Conservation (phyloP, 2,329 filamentous ascomycete genomes). For the Zalaria sp. region DNA sequence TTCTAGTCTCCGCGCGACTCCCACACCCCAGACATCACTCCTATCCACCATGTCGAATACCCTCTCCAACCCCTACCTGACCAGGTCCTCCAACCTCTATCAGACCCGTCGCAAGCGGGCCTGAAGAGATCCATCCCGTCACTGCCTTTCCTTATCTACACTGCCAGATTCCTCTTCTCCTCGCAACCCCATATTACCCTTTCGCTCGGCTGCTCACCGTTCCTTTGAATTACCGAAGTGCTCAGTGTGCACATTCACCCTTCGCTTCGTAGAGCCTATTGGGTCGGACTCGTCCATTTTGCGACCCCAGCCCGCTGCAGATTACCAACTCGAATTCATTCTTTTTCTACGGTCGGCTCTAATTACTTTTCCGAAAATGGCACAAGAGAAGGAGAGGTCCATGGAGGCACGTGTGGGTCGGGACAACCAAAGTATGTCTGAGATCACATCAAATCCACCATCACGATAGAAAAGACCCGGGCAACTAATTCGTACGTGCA, state of each 20-base stretch:
- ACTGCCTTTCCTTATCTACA: too few species aligned
- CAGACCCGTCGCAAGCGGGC: conserved; percentile 36
- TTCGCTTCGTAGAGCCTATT: too few species aligned
- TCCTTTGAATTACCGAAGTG: too few species aligned
- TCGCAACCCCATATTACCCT: too few species aligned
- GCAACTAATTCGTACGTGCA: conserved; percentile 25
- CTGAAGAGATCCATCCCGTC: conserved; percentile 21
- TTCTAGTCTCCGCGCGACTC: too few species aligned
- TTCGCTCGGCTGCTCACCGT: too few species aligned
- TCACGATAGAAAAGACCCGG: background rate
- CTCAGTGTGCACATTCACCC: too few species aligned
- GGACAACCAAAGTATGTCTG: conserved; percentile 64
- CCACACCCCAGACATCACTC: background rate
- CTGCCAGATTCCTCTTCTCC: too few species aligned
- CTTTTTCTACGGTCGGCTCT: too few species aligned
- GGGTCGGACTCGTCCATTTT: too few species aligned
- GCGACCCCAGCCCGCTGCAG: too few species aligned
- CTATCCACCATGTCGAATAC: conserved; percentile 13
- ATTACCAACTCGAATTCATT: too few species aligned
- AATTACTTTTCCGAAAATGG: conserved; percentile 18
- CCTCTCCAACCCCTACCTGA: conserved; percentile 20
- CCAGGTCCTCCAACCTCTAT: conserved; percentile 26
- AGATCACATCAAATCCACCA: background rate
- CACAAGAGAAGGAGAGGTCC: conserved; percentile 28
- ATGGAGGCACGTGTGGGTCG: conserved; percentile 60